Evolutionary conservation across 768 basidiomycete genomes (phyloP).

Genomic region (Boletus huronensis): DNA sequence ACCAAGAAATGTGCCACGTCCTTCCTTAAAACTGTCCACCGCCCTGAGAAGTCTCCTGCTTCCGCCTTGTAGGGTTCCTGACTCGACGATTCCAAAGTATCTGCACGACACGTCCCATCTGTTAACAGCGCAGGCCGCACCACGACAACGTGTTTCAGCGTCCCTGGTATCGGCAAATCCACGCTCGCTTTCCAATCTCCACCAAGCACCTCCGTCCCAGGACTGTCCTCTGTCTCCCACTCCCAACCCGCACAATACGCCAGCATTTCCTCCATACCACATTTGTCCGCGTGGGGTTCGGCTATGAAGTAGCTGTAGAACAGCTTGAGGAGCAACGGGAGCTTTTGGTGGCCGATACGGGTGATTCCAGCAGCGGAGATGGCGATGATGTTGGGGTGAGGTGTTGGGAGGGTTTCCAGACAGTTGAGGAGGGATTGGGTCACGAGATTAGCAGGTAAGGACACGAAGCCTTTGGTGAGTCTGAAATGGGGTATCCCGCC

Average conservation of each 20-base stretch:
- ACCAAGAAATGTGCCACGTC: constrained; percentile 67
- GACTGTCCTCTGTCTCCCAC: constrained; percentile 49
- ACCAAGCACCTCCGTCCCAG: constrained; percentile 41
- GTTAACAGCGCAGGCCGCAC: constrained; percentile 58
- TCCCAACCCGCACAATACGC: constrained; percentile 47
- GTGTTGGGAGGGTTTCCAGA: constrained; percentile 49
- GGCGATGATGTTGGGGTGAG: constrained; percentile 48
- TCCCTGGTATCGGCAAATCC: constrained; percentile 39
- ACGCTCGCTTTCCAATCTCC: constrained; percentile 39
- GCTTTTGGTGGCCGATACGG: constrained; percentile 36
- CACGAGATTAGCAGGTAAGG: constrained; percentile 54
- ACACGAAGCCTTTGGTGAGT: constrained; percentile 45
- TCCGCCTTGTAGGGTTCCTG: constrained; percentile 39
- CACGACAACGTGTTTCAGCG: constrained; percentile 41
- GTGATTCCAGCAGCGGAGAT: constrained; percentile 55
- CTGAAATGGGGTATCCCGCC: constrained; percentile 39
- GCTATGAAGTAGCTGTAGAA: constrained; percentile 46
- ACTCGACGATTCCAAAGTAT: constrained; percentile 2
- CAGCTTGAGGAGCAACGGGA: constrained; percentile 48
- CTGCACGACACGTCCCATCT: constrained; percentile 46
- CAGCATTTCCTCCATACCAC: constrained; percentile 52
- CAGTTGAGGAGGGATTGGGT: constrained; percentile 54
- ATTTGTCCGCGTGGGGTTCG: constrained; percentile 56
- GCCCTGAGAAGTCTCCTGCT: constrained; percentile 37
- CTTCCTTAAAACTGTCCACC: constrained; percentile 55